phyloP scores from a whole-genome alignment of 108 stramenopile genomes.

The Stephanodiscus triporus region DNA sequence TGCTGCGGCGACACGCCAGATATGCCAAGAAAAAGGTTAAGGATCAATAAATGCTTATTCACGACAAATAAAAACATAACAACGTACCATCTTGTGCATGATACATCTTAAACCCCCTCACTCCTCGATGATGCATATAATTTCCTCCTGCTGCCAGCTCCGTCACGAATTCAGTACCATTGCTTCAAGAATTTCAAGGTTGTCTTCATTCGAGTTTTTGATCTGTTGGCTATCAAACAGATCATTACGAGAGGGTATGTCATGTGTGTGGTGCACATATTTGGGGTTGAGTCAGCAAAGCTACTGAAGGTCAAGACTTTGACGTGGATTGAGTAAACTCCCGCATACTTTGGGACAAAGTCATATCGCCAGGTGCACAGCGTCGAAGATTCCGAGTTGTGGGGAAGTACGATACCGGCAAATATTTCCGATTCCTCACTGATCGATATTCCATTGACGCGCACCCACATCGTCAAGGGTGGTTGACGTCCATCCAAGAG shows the following conservation, averaged over 20 bases:
- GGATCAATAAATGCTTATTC: no score
- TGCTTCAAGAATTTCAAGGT: background rate
- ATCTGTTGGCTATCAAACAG: background rate
- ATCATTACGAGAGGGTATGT: background rate
- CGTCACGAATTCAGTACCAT: conserved; percentile 9
- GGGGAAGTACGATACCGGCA: conserved; percentile 35
- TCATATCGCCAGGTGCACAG: conserved; percentile 22
- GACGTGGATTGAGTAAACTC: conserved; percentile 32
- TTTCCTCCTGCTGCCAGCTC: conserved; percentile 12
- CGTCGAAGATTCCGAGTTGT: background rate
- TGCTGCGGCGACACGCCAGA: no score
- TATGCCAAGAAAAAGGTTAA: no score
- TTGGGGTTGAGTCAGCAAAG: background rate
- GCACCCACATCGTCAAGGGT: conserved; percentile 54
- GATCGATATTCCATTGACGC: conserved; percentile 35
- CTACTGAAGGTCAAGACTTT: conserved; percentile 38
- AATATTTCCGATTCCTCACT: background rate
- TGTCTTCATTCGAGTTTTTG: background rate
- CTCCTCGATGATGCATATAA: conserved; percentile 32
- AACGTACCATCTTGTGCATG: no score
- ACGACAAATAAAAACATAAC: no score
- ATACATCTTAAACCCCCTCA: conserved; percentile 37
- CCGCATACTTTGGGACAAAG: conserved; percentile 1
- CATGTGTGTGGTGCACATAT: background rate
- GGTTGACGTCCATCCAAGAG: conserved; percentile 34